Evolutionary conservation across 345 rosid species (phyloP), one percentile per base, ranked within the genome.

Genomic region (Salix viminalis): DNA sequence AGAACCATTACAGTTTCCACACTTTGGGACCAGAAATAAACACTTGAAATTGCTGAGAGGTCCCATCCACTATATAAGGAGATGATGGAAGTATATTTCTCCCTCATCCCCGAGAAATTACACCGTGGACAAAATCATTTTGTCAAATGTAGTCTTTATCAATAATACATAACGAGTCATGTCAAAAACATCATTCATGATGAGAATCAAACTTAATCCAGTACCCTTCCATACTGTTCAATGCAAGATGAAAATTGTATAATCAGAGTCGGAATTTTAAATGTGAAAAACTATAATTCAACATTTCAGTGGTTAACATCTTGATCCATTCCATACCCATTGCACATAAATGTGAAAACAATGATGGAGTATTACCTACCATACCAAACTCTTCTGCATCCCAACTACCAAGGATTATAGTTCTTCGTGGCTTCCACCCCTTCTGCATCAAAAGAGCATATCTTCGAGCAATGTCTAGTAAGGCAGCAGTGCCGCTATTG

Each of bases 351-450:
- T 21, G 60, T 34, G 37, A 69, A 44, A 76, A 50, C 14, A 18
- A 71, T 71, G 71, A 76, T 48, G 11, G 79, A 71, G 70, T 50
- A 80, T 80, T 75, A 91, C 93, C 79, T 83, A 96, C 99, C 98
- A 96, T 91, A 72, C 98, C 99, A 69, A 96, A 96, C 86, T 96
- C 99, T 83, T 96, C 99, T 0, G 95, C 99, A 77, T 96, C 99
- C 99, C 99, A 96, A 79, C 99, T 96, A 75, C 91, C 87, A 60
- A 96, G 87, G 58, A 92, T 83, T 62, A 96, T 86, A 56, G 96
- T 93, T 72, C 99, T 91, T 67, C 91, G 91, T 81, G 99, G 99
- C 1, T 83, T 91, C 98, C 97, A 96, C 32, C 99, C 98, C 70
- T 73, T 84, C 65, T 71, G 85, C 84, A 86, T 83, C 87, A 96